Conservation (phyloP, 2,329 filamentous ascomycete genomes). For the Nemania serpens region DNA sequence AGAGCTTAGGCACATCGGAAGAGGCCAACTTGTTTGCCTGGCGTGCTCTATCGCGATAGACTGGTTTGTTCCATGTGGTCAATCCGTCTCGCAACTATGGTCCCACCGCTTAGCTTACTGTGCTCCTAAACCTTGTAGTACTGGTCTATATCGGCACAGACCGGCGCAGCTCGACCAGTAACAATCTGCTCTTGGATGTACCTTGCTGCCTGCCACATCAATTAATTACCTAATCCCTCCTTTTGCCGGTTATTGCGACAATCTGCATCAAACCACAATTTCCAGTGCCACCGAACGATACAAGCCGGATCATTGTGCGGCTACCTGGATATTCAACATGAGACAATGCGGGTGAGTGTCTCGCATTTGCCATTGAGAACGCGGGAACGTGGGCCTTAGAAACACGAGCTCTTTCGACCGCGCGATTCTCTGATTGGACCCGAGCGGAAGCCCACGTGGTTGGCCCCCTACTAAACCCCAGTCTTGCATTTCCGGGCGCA, state of each 20-base stretch:
- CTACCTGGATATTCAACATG: neutral
- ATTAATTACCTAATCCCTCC: neutral
- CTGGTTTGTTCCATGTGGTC: neutral
- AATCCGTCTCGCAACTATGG: neutral
- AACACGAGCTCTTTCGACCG: neutral
- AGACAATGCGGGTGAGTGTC: neutral
- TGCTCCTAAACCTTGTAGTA: neutral
- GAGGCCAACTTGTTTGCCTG: neutral
- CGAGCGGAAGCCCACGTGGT: neutral
- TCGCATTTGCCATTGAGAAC: neutral
- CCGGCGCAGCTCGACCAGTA: neutral
- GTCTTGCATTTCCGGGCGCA: neutral
- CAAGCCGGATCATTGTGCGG: neutral
- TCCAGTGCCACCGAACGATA: too few species aligned
- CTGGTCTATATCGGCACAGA: neutral
- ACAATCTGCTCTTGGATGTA: neutral
- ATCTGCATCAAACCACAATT: too few species aligned
- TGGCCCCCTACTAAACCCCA: neutral
- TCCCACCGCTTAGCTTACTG: slow-evolving; percentile 22
- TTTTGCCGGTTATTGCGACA: too few species aligned
- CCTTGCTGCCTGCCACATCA: neutral
- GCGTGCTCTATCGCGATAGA: neutral
- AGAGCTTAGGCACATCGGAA: neutral
- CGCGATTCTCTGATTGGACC: neutral
- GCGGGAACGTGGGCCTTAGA: neutral